phyloP scores from a whole-genome alignment of 2,329 filamentous ascomycete genomes.

The Rutstroemia sydowiana region DNA sequence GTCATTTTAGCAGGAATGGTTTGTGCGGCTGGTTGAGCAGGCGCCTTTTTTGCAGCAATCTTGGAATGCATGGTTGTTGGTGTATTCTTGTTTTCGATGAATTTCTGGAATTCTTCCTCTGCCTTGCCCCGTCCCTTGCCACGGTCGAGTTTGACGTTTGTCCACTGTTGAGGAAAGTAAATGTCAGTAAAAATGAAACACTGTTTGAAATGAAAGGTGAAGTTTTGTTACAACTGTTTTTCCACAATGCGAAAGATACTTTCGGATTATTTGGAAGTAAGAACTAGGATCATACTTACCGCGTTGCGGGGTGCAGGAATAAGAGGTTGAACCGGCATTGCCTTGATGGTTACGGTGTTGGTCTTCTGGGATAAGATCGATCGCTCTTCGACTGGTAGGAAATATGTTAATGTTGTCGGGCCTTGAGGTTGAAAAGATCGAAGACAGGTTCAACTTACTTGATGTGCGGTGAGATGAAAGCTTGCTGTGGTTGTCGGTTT shows the following conservation, averaged over 20 bases:
- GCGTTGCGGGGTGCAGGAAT: neutral
- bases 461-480: neutral
- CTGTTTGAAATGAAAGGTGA: neutral
- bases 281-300: neutral
- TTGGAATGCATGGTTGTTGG: neutral
- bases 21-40: neutral
- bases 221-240: neutral
- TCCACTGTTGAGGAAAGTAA: neutral
- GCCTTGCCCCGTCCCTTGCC: slow-evolving; percentile 4
- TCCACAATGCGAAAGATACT: neutral
- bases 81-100: neutral
- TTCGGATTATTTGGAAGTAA: neutral
- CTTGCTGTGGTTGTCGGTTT: neutral
- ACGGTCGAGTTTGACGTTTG: neutral
- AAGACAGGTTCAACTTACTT: neutral
- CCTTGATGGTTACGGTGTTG: neutral
- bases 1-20: no score
- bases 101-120: slow-evolving; percentile 8
- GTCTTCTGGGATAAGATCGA: neutral
- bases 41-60: neutral
- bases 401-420: neutral
- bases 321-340: slow-evolving; percentile 3
- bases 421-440: neutral
- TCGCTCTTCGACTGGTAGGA: neutral
- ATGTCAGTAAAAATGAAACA: neutral